Percentiles rank a stretch among this genome's conserved stretches.
Conservation (phyloP, 805 yeast genomes). For the Cyberlindnera xishuangbannaensis region DNA sequence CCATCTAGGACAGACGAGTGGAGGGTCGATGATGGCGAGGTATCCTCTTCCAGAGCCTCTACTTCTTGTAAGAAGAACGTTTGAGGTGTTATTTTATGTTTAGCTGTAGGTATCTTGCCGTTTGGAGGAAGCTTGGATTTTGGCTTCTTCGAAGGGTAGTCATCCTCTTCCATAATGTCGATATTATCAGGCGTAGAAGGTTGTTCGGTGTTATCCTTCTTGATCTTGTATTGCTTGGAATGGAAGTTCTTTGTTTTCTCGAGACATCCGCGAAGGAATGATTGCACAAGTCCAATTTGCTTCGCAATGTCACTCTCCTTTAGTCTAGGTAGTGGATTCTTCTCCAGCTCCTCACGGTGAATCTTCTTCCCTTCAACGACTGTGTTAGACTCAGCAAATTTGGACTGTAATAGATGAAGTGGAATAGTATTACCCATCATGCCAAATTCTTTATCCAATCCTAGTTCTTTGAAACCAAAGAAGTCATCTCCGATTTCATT, state of each 20-base stretch:
- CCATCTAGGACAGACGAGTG: background rate
- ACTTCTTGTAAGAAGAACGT: slow-evolving; percentile 47
- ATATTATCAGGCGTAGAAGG: slow-evolving; percentile 33
- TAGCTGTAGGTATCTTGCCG: slow-evolving; percentile 67
- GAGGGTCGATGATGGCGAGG: background rate
- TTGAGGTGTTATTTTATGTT: slow-evolving; percentile 52
- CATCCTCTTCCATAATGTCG: slow-evolving; percentile 75
- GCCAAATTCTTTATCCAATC: slow-evolving; percentile 88
- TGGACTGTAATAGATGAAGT: slow-evolving; percentile 75
- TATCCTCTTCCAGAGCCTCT: slow-evolving; percentile 1
- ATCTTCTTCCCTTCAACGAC: slow-evolving; percentile 39
- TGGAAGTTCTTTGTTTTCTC: slow-evolving; percentile 37
- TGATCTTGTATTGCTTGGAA: slow-evolving; percentile 31
- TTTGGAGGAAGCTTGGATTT: slow-evolving; percentile 81
- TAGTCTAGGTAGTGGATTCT: slow-evolving; percentile 46
- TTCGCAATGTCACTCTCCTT: slow-evolving; percentile 43
- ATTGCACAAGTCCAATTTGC: slow-evolving; percentile 54
- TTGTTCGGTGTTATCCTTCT: slow-evolving; percentile 26
- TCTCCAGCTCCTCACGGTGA: slow-evolving; percentile 62
- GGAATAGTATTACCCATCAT: slow-evolving; percentile 83
- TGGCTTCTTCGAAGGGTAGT: slow-evolving; percentile 72
- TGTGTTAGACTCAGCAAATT: slow-evolving; percentile 54
- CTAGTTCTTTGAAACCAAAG: slow-evolving; percentile 93
- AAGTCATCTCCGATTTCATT: slow-evolving; percentile 94
- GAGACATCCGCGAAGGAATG: slow-evolving; percentile 42